Percentiles rank a stretch among this genome's conserved stretches.
These are phyloP conservation scores for Tylopilus rubrobrunneus DNA, from an alignment of 768 basidiomycete genomes.

Conservation along the genomic window DNA sequence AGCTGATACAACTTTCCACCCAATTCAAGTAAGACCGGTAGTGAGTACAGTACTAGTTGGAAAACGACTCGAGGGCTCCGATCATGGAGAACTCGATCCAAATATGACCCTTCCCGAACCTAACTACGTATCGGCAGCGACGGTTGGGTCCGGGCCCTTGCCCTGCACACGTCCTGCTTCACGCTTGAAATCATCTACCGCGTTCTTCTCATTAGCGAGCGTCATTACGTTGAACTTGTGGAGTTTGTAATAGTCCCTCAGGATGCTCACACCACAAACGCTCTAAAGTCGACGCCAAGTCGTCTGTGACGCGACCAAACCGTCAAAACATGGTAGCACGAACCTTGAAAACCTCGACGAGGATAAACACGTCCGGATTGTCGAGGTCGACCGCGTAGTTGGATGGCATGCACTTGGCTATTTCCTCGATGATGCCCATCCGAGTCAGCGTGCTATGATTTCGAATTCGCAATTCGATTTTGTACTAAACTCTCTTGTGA, in stretches of 20 bases:
- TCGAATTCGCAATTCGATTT: slow-evolving; percentile 70
- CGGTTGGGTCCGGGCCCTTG: slow-evolving; percentile 5
- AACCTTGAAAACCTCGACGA: slow-evolving; percentile 85
- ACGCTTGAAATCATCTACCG: slow-evolving; percentile 30
- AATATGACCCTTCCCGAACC: not conserved
- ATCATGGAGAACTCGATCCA: not conserved
- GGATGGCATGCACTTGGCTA: slow-evolving; percentile 68
- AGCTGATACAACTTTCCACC: not conserved
- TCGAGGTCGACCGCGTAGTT: slow-evolving; percentile 66
- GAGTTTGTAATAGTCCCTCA: slow-evolving; percentile 64
- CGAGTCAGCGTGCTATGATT: slow-evolving; percentile 73
- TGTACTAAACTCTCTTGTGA: slow-evolving; percentile 50
- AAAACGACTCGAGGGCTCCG: too few relatives aligned
- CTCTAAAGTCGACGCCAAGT: slow-evolving; percentile 41
- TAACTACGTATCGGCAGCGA: not conserved
- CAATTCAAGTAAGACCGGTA: slow-evolving; percentile 6
- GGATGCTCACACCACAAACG: slow-evolving; percentile 71
- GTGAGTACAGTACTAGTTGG: too few relatives aligned
- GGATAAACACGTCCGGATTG: slow-evolving; percentile 66
- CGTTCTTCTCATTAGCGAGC: slow-evolving; percentile 53
- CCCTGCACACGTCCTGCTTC: slow-evolving; percentile 32
- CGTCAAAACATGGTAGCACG: not conserved
- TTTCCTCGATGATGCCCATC: slow-evolving; percentile 55
- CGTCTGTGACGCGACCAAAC: not conserved
- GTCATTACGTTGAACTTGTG: slow-evolving; percentile 81